These are phyloP conservation scores for Luvunga scandens DNA, from an alignment of 345 rosid species.

Conservation along the genomic window DNA sequence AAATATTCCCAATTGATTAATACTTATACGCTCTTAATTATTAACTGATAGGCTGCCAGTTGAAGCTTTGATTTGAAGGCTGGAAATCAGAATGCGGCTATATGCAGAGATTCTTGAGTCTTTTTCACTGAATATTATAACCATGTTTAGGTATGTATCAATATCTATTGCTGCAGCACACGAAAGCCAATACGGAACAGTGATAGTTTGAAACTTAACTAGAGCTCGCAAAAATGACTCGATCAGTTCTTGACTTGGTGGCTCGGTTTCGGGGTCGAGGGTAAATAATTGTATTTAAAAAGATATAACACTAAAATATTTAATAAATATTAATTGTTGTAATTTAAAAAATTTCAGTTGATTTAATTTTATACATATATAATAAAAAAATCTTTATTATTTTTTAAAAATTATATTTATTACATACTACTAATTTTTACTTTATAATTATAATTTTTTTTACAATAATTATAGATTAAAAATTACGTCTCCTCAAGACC, in stretches of 20 bases:
- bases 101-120: not conserved
- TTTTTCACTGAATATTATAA: not conserved
- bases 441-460: too few species aligned
- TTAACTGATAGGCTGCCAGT: not conserved
- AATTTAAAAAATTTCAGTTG: too few species aligned
- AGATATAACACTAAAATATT: too few species aligned
- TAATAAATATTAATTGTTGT: too few species aligned
- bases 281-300: accelerated
- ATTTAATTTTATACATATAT: too few species aligned
- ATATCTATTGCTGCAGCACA: not conserved
- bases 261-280: accelerated
- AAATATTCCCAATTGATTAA: not conserved
- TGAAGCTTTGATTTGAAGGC: not conserved
- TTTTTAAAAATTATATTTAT: too few species aligned
- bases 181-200: not conserved
- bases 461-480: too few species aligned
- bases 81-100: not conserved
- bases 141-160: not conserved
- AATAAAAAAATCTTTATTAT: too few species aligned
- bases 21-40: not conserved
- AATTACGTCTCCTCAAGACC: accelerated
- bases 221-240: not conserved
- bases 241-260: not conserved
- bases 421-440: too few species aligned
- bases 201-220: not conserved